Evolutionary conservation across 257 asterid genomes (phyloP).

Genomic region (Gardenia jasminoides): DNA sequence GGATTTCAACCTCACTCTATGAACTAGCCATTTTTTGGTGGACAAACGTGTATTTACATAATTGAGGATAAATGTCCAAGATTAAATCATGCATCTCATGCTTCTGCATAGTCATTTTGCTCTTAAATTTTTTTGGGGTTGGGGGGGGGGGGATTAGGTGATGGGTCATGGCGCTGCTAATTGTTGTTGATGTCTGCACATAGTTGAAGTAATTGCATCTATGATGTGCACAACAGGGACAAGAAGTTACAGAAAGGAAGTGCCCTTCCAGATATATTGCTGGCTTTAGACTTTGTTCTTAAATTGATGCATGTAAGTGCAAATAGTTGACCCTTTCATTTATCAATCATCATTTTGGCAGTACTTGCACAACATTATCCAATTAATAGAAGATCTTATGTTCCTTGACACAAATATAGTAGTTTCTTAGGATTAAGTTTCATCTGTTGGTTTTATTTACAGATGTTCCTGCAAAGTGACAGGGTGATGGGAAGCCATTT

Average conservation of each 20-base stretch:
- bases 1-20: no score
- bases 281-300: neutral
- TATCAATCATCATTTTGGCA: neutral
- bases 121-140: no score
- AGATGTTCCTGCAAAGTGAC: slow-evolving; percentile 15
- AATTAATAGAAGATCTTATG: neutral
- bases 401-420: neutral
- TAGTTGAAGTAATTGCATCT: neutral
- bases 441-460: slow-evolving; percentile 10
- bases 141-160: neutral
- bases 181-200: neutral
- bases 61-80: neutral
- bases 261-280: neutral
- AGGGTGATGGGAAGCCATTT: slow-evolving; percentile 95
- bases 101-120: neutral
- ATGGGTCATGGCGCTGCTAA: neutral
- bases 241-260: neutral
- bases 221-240: neutral
- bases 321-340: neutral
- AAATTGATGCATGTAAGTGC: neutral
- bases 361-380: neutral
- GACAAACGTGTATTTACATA: neutral
- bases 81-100: neutral
- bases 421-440: neutral
- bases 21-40: no score